These are phyloP conservation scores for Pseudophaeomoniella oleicola DNA, from an alignment of 2,329 filamentous ascomycete genomes.

Conservation along the genomic window DNA sequence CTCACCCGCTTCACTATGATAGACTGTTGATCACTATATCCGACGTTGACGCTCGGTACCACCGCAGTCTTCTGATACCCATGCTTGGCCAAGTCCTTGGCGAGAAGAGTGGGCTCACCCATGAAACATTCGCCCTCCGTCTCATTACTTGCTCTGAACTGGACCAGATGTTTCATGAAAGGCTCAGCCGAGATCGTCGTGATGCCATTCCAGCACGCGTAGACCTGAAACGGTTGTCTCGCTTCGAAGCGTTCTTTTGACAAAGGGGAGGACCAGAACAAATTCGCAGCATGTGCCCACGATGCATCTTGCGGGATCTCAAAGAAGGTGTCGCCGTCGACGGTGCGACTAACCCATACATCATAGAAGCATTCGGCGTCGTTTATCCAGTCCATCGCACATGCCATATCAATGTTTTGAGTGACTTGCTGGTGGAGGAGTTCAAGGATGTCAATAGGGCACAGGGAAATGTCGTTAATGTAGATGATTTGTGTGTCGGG, in stretches of 20 bases:
- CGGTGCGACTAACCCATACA: conserved; percentile 38
- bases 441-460: conserved; percentile 42
- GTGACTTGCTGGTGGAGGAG: conserved; percentile 32
- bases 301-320: conserved; percentile 33
- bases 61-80: conserved; percentile 40
- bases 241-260: conserved; percentile 19
- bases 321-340: conserved; percentile 42
- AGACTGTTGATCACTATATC: conserved; percentile 34
- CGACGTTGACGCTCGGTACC: conserved; percentile 40
- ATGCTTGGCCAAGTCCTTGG: conserved; percentile 40
- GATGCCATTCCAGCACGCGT: conserved; percentile 47
- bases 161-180: conserved; percentile 27
- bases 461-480: conserved; percentile 39
- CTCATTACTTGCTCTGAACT: conserved; percentile 27
- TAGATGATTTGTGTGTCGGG: conserved; percentile 34
- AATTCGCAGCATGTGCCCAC: conserved; percentile 34
- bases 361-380: conserved; percentile 39
- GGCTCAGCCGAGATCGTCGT: conserved; percentile 33
- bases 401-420: conserved; percentile 40
- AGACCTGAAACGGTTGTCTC: conserved; percentile 42
- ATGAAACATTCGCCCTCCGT: conserved; percentile 31
- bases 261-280: conserved; percentile 37
- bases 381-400: conserved; percentile 44
- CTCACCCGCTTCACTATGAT: conserved; percentile 33
- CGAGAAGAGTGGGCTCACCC: conserved; percentile 42